A percentile compares a stretch with the other conserved stretches of the same genome.
Conservation (phyloP, 139 green algal genomes). For the Pedinophyceae sp. region DNA sequence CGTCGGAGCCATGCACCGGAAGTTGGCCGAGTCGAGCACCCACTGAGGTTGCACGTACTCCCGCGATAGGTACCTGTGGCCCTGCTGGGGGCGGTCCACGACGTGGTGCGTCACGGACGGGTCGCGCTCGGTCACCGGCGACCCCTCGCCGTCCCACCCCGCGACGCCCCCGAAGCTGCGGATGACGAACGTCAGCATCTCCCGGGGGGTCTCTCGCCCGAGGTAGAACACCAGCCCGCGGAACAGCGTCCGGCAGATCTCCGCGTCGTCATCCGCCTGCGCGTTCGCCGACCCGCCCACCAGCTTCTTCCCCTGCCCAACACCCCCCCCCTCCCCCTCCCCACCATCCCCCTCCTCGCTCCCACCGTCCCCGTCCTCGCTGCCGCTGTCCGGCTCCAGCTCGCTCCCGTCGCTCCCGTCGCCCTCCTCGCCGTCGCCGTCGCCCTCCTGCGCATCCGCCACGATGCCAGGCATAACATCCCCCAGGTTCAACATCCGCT, state of each 20-base stretch:
- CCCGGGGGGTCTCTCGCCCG: slow-evolving; percentile 58
- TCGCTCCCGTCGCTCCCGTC: slow-evolving; percentile 3
- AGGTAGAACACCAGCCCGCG: slow-evolving; percentile 85
- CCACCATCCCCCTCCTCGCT: neutral
- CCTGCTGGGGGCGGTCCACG: slow-evolving; percentile 55
- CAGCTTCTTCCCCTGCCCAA: slow-evolving; percentile 10
- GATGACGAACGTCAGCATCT: slow-evolving; percentile 67
- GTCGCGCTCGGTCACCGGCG: slow-evolving; percentile 41
- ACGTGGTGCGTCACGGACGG: slow-evolving; percentile 82
- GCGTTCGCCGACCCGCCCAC: slow-evolving; percentile 33
- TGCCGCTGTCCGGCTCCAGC: slow-evolving; percentile 5
- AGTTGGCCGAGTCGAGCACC: slow-evolving; percentile 90
- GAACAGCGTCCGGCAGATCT: slow-evolving; percentile 64
- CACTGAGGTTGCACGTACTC: slow-evolving; percentile 97
- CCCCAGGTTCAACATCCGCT: neutral
- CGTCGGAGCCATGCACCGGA: slow-evolving; percentile 44
- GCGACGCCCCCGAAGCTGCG: slow-evolving; percentile 74
- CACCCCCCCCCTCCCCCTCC: neutral
- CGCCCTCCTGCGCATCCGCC: slow-evolving; percentile 10
- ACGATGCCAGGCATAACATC: slow-evolving; percentile 10
- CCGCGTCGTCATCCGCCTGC: slow-evolving; percentile 42
- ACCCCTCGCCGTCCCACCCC: slow-evolving; percentile 80
- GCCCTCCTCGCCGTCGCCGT: neutral
- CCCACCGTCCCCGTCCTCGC: slow-evolving; percentile 5
- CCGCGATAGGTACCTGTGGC: slow-evolving; percentile 44